Conservation (phyloP, 169 alveolate species). For the Perkinsus marinus region DNA sequence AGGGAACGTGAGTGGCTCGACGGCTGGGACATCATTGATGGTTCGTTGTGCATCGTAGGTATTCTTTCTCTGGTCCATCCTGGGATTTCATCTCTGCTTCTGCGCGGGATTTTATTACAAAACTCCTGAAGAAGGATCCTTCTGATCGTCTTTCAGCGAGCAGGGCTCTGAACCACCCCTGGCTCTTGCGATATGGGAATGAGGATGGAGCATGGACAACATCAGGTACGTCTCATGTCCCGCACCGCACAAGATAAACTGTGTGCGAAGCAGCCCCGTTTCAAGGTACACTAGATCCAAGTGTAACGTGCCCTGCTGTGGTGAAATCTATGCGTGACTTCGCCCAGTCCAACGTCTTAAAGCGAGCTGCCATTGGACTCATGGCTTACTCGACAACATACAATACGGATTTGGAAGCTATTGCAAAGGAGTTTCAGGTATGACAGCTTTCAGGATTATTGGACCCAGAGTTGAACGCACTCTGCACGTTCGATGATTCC, state of each 20-base stretch:
- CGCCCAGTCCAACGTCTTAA: not conserved
- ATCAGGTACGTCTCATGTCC: not conserved
- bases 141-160: constrained; percentile 45
- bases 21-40: not conserved
- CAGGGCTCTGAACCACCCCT: constrained; percentile 51
- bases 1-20: constrained; percentile 17
- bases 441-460: too few relatives aligned
- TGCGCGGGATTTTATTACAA: constrained; percentile 41
- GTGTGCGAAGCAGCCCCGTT: too few relatives aligned
- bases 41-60: not conserved
- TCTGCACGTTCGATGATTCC: too few relatives aligned
- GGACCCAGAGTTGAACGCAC: too few relatives aligned
- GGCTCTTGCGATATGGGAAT: constrained; percentile 34
- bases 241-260: too few relatives aligned
- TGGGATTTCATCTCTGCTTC: constrained; percentile 39
- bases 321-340: not conserved
- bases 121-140: constrained; percentile 42
- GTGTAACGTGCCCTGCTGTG: not conserved
- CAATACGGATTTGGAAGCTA: not conserved
- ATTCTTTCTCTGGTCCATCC: constrained; percentile 5
- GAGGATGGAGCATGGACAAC: not conserved
- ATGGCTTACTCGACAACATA: not conserved
- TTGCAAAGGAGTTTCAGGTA: not conserved
- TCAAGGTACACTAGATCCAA: not conserved
- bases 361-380: not conserved